Evolutionary conservation across 768 basidiomycete genomes (phyloP), one percentile per base, ranked within the genome.

Genomic region (Mycena kentingensis): DNA sequence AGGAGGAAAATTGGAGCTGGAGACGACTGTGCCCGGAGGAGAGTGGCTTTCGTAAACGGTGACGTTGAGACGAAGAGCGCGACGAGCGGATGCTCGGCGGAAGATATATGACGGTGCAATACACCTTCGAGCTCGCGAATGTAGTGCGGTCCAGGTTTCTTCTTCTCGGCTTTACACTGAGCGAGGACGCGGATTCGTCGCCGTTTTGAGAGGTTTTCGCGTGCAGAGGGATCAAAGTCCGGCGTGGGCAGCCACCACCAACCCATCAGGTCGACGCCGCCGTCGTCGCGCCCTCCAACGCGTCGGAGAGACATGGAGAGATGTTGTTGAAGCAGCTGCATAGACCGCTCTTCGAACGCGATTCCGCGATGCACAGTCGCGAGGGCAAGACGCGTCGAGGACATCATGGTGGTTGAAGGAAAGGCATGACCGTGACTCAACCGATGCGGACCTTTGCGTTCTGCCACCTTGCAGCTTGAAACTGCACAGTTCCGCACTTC

Each of bases 51-150:
- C 1, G 92, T 90, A 68, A 93, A 97, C 1, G 82, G 74, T 16
- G 90, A 92, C 63, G 90, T 79, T 1, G 92, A 95, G 32, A 93
- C 72, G 46, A 95, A 76, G 19, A 95, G 67, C 0, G 87, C 91
- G 16, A 93, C 79, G 16, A 79, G 65, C 1, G 80, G 76, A 32
- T 59, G 58, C 36, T 59, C 65, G 37, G 44, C 52, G 21, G 43
- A n/a, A n/a, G 57, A 60, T 52, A 73, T 64, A 61, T 82, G 77
- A 7, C 81, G 77, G 60, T 78, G 76, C 49, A 87, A 69, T 12
- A 94, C 93, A n/a, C 93, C 94, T 64, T 97, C 94, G 72, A 95
- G 77, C 65, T 97, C 94, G 28, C 93, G 82, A 0, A 97, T 80
- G 60, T 85, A 87, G 22, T 83, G 83, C 2, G 93, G 92, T 3